Evolutionary conservation across 2,329 filamentous ascomycete species (phyloP).

Genomic region (Cryoendolithus antarcticus): DNA sequence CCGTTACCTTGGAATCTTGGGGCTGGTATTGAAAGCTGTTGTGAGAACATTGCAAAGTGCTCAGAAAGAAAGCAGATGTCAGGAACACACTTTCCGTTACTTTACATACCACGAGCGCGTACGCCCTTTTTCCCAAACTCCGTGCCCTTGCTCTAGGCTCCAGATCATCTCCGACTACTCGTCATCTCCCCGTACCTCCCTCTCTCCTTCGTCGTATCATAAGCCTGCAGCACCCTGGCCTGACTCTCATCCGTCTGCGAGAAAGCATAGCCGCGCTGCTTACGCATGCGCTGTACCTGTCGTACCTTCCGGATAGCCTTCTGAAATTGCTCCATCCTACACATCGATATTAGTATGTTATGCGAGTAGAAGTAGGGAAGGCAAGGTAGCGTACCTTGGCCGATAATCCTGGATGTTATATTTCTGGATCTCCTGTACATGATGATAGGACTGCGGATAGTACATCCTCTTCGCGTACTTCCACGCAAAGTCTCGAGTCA

Average conservation of each 20-base stretch:
- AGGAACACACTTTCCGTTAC: no score
- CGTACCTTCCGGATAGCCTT: constrained; percentile 97
- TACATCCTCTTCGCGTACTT: constrained; percentile 99
- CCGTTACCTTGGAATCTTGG: no score
- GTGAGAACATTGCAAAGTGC: no score
- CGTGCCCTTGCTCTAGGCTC: constrained; percentile 1
- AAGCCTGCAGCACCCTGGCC: constrained; percentile 87
- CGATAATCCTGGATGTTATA: constrained; percentile 99
- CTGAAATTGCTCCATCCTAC: constrained; percentile 97
- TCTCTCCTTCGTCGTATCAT: constrained; percentile 87
- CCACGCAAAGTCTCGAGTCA: constrained; percentile 84
- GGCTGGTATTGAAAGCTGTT: no score
- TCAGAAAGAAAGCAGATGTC: no score
- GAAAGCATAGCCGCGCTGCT: constrained; percentile 96
- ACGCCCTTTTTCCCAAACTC: neutral
- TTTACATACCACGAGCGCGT: constrained; percentile 1
- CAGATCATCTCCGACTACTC: constrained; percentile 26
- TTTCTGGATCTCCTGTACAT: constrained; percentile 99
- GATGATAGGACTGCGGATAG: constrained; percentile 86
- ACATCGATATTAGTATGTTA: constrained; percentile 7
- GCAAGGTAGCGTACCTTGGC: constrained; percentile 53
- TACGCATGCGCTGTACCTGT: constrained; percentile 97
- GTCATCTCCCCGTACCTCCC: constrained; percentile 94
- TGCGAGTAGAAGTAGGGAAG: neutral
- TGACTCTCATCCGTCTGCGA: constrained; percentile 95